phyloP scores from a whole-genome alignment of 2,329 filamentous ascomycete genomes.

The Dryadomyces quercivorus region DNA sequence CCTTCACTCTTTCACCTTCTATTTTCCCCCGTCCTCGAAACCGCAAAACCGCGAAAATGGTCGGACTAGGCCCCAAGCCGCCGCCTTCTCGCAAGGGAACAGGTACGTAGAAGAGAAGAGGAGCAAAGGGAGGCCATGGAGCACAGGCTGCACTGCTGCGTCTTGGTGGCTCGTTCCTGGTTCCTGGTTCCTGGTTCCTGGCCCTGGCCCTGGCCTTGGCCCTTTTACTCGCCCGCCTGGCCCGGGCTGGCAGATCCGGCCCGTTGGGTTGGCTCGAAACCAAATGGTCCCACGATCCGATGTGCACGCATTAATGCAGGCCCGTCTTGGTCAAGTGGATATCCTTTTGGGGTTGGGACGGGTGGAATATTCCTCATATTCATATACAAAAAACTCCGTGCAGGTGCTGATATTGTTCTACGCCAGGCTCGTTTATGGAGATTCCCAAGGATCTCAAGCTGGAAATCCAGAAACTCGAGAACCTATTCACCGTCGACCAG shows the following conservation, averaged over 20 bases:
- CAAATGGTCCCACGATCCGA: too few relatives aligned
- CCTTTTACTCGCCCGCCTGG: too few relatives aligned
- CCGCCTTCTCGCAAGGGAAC: slow-evolving; percentile 45
- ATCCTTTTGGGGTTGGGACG: background rate
- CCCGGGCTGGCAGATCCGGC: background rate
- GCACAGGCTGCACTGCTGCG: background rate
- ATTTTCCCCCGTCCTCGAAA: background rate
- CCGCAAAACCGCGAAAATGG: slow-evolving; percentile 32
- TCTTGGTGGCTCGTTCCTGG: too few relatives aligned
- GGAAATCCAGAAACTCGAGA: slow-evolving; percentile 76
- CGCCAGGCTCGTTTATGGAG: slow-evolving; percentile 75
- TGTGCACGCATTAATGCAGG: background rate
- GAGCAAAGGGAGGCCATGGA: background rate
- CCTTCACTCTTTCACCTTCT: too few relatives aligned
- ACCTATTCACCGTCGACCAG: slow-evolving; percentile 66
- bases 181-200: too few relatives aligned
- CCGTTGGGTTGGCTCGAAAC: background rate
- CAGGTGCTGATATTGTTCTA: background rate
- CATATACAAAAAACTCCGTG: too few relatives aligned
- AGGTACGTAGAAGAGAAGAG: slow-evolving; percentile 16
- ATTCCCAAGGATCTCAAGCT: slow-evolving; percentile 70
- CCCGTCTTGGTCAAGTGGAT: background rate
- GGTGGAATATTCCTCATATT: too few relatives aligned
- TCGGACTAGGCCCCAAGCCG: slow-evolving; percentile 50
- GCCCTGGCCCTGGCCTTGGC: too few relatives aligned